Percentiles rank a stretch among this genome's conserved stretches.
phyloP scores from a whole-genome alignment of 768 basidiomycete genomes.

The Boletus reticulatus region DNA sequence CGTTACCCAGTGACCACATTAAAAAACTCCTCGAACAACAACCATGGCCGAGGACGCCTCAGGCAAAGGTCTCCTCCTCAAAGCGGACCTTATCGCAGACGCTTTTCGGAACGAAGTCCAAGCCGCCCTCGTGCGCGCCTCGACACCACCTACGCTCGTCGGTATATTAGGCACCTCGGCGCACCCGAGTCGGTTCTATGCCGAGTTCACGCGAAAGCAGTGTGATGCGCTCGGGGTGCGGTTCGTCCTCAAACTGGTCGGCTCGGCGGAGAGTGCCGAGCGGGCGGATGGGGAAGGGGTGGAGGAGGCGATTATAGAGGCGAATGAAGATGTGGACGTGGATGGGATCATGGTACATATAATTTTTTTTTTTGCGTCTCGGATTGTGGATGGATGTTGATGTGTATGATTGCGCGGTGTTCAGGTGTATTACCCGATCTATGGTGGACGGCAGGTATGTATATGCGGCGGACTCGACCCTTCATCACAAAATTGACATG shows the following conservation, averaged over 20 bases:
- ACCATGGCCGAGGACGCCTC: slow-evolving; percentile 21
- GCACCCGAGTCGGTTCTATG: slow-evolving; percentile 77
- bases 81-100: slow-evolving; percentile 73
- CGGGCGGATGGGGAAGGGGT: slow-evolving; percentile 79
- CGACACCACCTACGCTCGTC: slow-evolving; percentile 69
- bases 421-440: slow-evolving; percentile 96
- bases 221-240: slow-evolving; percentile 86
- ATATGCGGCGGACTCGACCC: slow-evolving; percentile 17
- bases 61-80: slow-evolving; percentile 75
- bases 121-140: slow-evolving; percentile 34
- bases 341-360: slow-evolving; percentile 90
- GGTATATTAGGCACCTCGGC: slow-evolving; percentile 89
- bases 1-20: too few species aligned
- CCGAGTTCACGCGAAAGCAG: slow-evolving; percentile 89
- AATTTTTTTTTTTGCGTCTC: slow-evolving; percentile 1
- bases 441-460: slow-evolving; percentile 77
- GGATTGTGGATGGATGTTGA: not conserved
- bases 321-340: slow-evolving; percentile 81
- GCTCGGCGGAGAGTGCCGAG: slow-evolving; percentile 42
- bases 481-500: not conserved
- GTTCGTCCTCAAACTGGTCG: slow-evolving; percentile 72
- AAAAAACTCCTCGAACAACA: not conserved
- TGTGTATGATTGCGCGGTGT: not conserved
- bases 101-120: slow-evolving; percentile 72
- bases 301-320: slow-evolving; percentile 94